These are phyloP conservation scores for Podila epigama DNA, from an alignment of 192 early-diverging fungal genomes.

Conservation along the genomic window DNA sequence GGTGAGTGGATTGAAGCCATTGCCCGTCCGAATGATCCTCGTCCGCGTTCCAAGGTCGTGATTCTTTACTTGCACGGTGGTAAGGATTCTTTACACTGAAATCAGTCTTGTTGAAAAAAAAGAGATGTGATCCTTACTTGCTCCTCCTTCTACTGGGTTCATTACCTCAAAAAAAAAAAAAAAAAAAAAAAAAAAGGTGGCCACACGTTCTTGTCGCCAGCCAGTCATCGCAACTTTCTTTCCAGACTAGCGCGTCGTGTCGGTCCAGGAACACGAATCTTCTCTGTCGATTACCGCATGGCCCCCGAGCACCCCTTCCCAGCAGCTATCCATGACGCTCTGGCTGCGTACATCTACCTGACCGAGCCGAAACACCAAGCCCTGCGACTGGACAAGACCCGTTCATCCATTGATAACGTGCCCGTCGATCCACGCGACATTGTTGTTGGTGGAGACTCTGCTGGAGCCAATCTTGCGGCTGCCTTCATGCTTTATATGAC, in stretches of 20 bases:
- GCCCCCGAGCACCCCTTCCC: constrained; percentile 87
- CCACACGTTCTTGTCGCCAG: constrained; percentile 24
- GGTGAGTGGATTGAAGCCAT: constrained; percentile 41
- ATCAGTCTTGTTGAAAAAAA: not conserved
- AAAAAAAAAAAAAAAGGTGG: constrained; percentile 1
- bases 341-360: constrained; percentile 76
- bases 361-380: constrained; percentile 55
- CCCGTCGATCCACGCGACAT: constrained; percentile 63
- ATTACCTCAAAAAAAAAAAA: not conserved
- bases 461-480: constrained; percentile 69
- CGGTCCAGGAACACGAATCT: constrained; percentile 28
- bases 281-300: constrained; percentile 77
- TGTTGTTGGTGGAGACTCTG: constrained; percentile 72
- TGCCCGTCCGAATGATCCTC: constrained; percentile 1
- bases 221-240: constrained; percentile 17
- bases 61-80: constrained; percentile 34
- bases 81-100: no score
- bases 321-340: constrained; percentile 81
- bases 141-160: not conserved
- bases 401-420: not conserved
- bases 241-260: constrained; percentile 14
- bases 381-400: constrained; percentile 36
- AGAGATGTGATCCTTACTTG: not conserved
- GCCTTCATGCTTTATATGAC: constrained; percentile 45
- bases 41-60: constrained; percentile 13